Conservation (phyloP, 2,329 filamentous ascomycete species). For the Colletotrichum acutatum region DNA sequence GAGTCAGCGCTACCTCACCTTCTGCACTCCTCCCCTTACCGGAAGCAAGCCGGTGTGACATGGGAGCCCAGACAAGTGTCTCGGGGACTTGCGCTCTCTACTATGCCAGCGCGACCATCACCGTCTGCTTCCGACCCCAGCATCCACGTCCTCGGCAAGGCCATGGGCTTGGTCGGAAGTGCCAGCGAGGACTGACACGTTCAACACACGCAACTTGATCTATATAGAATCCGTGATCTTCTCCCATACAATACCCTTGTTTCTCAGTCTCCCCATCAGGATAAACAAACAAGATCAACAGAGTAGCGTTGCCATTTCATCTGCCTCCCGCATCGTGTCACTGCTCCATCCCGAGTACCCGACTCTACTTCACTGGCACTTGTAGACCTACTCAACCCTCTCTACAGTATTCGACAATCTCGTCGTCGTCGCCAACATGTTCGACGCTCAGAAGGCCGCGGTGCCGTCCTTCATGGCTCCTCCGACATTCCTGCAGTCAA, state of each 20-base stretch:
- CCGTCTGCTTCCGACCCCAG: slow-evolving; percentile 3
- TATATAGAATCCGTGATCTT: background rate
- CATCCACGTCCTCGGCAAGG: slow-evolving; percentile 20
- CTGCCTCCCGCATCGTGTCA: slow-evolving; percentile 1
- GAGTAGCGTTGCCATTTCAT: background rate
- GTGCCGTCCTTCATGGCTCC: background rate
- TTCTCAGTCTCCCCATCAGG: background rate
- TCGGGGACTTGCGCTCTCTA: slow-evolving; percentile 18
- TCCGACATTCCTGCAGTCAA: background rate
- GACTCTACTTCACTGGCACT: background rate
- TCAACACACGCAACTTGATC: background rate
- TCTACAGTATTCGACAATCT: background rate
- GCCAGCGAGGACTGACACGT: background rate
- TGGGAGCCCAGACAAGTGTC: slow-evolving; percentile 4
- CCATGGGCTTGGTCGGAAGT: background rate
- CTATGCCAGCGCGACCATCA: background rate
- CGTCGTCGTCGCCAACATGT: slow-evolving; percentile 4
- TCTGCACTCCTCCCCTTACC: background rate
- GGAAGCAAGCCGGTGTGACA: background rate
- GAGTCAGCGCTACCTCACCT: background rate
- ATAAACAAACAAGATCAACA: background rate
- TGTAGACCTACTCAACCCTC: background rate
- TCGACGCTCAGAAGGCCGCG: slow-evolving; percentile 6
- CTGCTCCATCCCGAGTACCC: background rate
- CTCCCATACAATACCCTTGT: background rate